Evolutionary conservation across 805 yeast species (phyloP), one percentile per base, ranked within the genome.

Genomic region (Spathaspora arborariae): DNA sequence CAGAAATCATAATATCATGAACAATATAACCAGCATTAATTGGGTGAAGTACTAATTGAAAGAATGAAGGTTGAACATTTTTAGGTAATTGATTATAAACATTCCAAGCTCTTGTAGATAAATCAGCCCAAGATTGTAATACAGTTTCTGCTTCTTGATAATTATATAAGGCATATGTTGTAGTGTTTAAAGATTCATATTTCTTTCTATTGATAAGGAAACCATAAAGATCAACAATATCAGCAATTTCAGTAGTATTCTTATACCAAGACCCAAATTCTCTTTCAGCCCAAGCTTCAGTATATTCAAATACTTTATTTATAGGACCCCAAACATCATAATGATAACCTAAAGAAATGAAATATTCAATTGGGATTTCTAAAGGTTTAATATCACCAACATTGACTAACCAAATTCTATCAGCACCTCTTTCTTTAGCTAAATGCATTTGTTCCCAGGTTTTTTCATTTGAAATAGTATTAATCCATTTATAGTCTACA

Each of bases 401-500:
- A 43, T 59, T 59, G 11, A 59, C 59, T 19, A 59, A 51, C 64
- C 64, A 59, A 11, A 55, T 44, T 15, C 51, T 45, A 15, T 48
- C 50, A 20, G 60, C 63, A 4, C 48, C 42, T 34, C 48, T 48
- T 22, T 56, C 42, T 37, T 58, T 50, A 2, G 64, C 62, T 47
- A 56, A 39, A 40, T 56, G 48, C 49, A 59, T 51, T 36, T 59
- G 64, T 44, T 59, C 64, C 61, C 60, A 59, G 8, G 62, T 54
- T 34, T 57, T 36, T 16, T 49, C 51, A 26, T 54, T 46, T 4
- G 61, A 56, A 13, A 58, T 45, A 3, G 62, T 54, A 43, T 59
- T 59, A 36, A 58, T 56, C 64, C 64, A 59, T 39, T 59, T 59
- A 47, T 56, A 59, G 44, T 57, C 52, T 16, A 58, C 49, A n/a